phyloP scores from a whole-genome alignment of 2,329 filamentous ascomycete species.

The Ophiostoma novo-ulmi region DNA sequence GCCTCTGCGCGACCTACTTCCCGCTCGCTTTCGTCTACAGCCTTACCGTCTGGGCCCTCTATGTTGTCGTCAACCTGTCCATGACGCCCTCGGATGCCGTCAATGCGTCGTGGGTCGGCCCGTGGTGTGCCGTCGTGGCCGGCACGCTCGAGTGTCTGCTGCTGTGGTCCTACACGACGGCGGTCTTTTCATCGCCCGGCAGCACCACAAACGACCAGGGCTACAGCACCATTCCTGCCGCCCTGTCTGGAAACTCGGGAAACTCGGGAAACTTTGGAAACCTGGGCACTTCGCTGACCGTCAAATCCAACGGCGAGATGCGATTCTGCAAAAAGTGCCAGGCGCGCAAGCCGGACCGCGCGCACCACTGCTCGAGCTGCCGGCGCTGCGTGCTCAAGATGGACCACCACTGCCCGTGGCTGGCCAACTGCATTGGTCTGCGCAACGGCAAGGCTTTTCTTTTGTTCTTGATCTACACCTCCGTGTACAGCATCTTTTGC shows the following conservation, averaged over 20 bases:
- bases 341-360: constrained; percentile 86
- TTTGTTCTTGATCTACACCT: constrained; percentile 85
- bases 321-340: constrained; percentile 98
- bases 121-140: constrained; percentile 52
- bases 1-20: constrained; percentile 70
- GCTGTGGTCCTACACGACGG: constrained; percentile 84
- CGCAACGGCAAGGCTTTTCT: constrained; percentile 95
- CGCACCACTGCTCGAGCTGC: constrained; percentile 96
- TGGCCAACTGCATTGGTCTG: constrained; percentile 90
- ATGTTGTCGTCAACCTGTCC: constrained; percentile 73
- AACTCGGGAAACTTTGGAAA: neutral
- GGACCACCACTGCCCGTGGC: constrained; percentile 99
- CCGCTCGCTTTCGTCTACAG: constrained; percentile 86
- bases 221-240: constrained; percentile 74
- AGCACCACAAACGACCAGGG: constrained; percentile 59
- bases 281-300: constrained; percentile 64
- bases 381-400: constrained; percentile 94
- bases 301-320: constrained; percentile 81
- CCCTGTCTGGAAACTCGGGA: neutral
- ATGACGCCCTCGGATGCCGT: constrained; percentile 46
- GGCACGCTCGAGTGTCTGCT: constrained; percentile 70
- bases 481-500: constrained; percentile 74
- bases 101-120: constrained; percentile 20
- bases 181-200: constrained; percentile 89
- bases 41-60: constrained; percentile 89